These are phyloP conservation scores for Usnea hakonensis DNA, from an alignment of 495 filamentous ascomycete genomes.

Conservation along the genomic window DNA sequence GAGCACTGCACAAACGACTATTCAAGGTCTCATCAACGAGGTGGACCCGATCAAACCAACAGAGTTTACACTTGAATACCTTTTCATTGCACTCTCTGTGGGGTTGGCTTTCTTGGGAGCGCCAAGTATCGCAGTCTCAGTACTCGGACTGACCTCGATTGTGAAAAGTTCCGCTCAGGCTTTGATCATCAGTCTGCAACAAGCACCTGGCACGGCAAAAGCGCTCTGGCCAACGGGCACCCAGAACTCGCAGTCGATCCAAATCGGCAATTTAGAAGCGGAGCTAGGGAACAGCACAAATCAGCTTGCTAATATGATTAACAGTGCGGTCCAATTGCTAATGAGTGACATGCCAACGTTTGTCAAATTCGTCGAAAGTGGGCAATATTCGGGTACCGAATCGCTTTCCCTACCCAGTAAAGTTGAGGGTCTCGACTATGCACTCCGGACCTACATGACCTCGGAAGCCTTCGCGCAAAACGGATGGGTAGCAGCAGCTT, in stretches of 20 bases:
- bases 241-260: slow-evolving; percentile 13
- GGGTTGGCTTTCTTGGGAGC: slow-evolving; percentile 20
- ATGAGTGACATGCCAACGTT: slow-evolving; percentile 19
- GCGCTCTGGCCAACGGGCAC: slow-evolving; percentile 20
- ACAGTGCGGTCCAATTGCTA: slow-evolving; percentile 10
- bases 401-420: slow-evolving; percentile 13
- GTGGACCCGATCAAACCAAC: slow-evolving; percentile 12
- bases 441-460: slow-evolving; percentile 17
- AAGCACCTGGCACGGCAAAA: slow-evolving; percentile 17
- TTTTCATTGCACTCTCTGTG: slow-evolving; percentile 16
- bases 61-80: neutral
- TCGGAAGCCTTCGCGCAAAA: slow-evolving; percentile 14
- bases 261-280: slow-evolving; percentile 10
- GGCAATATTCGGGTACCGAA: slow-evolving; percentile 14
- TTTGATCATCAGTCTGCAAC: slow-evolving; percentile 15
- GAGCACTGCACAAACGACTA: slow-evolving; percentile 2
- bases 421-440: slow-evolving; percentile 13
- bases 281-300: slow-evolving; percentile 10
- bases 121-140: slow-evolving; percentile 13
- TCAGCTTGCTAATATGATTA: slow-evolving; percentile 10
- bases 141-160: neutral
- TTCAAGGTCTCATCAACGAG: slow-evolving; percentile 14
- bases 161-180: slow-evolving; percentile 8
- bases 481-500: slow-evolving; percentile 3
- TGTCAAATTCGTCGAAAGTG: slow-evolving; percentile 15